These are phyloP conservation scores for Chimonanthus salicifolius DNA, from an alignment of 164 flowering plant genomes.

Conservation along the genomic window DNA sequence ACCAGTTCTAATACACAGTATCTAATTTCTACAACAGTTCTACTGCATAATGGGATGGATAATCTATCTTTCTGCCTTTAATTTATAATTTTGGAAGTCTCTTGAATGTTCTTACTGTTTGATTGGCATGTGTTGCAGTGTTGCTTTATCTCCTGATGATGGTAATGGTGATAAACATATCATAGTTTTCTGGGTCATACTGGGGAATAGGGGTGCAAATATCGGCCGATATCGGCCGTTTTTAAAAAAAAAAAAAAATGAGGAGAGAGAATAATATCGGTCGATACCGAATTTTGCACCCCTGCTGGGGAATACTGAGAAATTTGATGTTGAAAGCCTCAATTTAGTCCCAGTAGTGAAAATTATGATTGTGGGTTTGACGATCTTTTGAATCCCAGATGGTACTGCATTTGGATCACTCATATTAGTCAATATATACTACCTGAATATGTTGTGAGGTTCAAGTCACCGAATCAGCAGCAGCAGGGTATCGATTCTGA, in stretches of 20 bases:
- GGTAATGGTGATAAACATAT: slow-evolving; percentile 45
- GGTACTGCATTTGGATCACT: slow-evolving; percentile 45
- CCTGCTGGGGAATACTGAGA: slow-evolving; percentile 42
- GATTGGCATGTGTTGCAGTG: slow-evolving; percentile 22
- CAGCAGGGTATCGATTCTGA: slow-evolving; percentile 19
- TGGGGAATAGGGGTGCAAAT: slow-evolving; percentile 27
- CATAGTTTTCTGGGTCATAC: slow-evolving; percentile 45
- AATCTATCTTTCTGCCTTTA: too few relatives aligned
- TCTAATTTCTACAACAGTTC: too few relatives aligned
- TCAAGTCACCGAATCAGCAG: slow-evolving; percentile 16
- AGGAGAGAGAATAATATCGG: too few relatives aligned
- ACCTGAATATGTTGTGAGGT: slow-evolving; percentile 56
- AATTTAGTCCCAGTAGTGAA: slow-evolving; percentile 32
- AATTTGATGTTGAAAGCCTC: slow-evolving; percentile 36
- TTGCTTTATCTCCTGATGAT: slow-evolving; percentile 25
- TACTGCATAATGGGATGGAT: too few relatives aligned
- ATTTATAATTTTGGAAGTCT: neutral
- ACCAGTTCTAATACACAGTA: too few relatives aligned
- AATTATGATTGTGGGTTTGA: slow-evolving; percentile 55
- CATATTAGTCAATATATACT: slow-evolving; percentile 47
- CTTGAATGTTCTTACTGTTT: neutral
- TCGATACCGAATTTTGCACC: too few relatives aligned
- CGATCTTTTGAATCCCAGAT: slow-evolving; percentile 39
- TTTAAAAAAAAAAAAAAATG: too few relatives aligned
- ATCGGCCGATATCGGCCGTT: too few relatives aligned